These are phyloP conservation scores for Cladophialophora chaetospira DNA, from an alignment of 2,329 filamentous ascomycete species.

Conservation along the genomic window DNA sequence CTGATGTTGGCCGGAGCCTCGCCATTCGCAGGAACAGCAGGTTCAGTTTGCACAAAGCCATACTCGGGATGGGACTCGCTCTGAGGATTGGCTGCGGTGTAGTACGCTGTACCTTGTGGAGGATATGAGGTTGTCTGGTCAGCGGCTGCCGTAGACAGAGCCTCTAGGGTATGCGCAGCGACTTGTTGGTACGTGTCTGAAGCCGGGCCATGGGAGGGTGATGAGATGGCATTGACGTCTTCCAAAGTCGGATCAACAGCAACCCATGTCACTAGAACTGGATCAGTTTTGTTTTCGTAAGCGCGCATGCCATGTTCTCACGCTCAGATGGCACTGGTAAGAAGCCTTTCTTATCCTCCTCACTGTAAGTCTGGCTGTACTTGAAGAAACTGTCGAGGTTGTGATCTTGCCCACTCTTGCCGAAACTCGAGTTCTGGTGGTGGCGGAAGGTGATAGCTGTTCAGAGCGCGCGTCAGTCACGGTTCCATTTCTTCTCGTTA, in stretches of 20 bases:
- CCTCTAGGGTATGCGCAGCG: conserved; percentile 25
- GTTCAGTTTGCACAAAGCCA: conserved; percentile 20
- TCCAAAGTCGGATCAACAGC: conserved; percentile 26
- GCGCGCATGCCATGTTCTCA: conserved; percentile 5
- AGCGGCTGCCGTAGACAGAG: conserved; percentile 25
- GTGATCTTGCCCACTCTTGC: conserved; percentile 18
- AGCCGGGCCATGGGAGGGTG: conserved; percentile 15
- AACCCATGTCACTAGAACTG: conserved; percentile 25
- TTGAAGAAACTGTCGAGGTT: conserved; percentile 24
- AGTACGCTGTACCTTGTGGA: conserved; percentile 25
- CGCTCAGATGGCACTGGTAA: conserved; percentile 26
- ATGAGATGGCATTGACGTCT: conserved; percentile 12
- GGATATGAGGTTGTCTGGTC: conserved; percentile 21
- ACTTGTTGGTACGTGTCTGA: conserved; percentile 26
- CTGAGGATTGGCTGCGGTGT: conserved; percentile 22
- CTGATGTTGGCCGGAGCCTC: conserved; percentile 7
- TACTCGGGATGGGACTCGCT: conserved; percentile 23
- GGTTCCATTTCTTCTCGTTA: background rate
- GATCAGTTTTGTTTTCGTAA: background rate
- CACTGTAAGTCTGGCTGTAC: conserved; percentile 23
- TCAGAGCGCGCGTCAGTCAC: background rate
- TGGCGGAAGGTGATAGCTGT: conserved; percentile 65
- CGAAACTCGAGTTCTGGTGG: conserved; percentile 59
- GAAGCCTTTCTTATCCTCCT: conserved; percentile 21
- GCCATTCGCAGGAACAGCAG: conserved; percentile 8